Conservation (phyloP, 2,329 filamentous ascomycete genomes). For the Fusarium gaditjirri region DNA sequence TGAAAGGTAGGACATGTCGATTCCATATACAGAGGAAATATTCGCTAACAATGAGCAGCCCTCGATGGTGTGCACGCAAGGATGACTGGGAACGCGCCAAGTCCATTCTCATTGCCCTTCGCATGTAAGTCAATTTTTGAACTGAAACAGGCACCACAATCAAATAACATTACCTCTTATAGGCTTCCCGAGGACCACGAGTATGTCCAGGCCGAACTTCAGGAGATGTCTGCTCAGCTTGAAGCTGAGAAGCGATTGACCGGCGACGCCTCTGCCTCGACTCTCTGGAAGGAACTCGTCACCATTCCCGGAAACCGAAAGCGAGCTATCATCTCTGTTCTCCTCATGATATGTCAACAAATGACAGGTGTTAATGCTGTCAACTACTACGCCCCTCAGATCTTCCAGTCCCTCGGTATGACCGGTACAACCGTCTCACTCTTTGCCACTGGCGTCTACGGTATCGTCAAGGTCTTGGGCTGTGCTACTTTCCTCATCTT, state of each 20-base stretch:
- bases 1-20: conserved; percentile 50
- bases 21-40: too few species aligned
- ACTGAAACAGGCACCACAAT: too few species aligned
- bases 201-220: conserved; percentile 68
- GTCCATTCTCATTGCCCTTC: conserved; percentile 63
- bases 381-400: conserved; percentile 76
- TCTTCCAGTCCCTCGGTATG: conserved; percentile 74
- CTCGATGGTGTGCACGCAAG: conserved; percentile 73
- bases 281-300: conserved; percentile 73
- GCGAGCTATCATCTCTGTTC: conserved; percentile 70
- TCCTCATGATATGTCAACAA: conserved; percentile 74
- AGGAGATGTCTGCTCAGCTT: conserved; percentile 70
- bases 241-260: conserved; percentile 69
- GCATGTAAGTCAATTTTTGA: conserved; percentile 43
- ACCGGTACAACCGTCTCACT: conserved; percentile 65
- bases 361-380: conserved; percentile 69
- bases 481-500: conserved; percentile 74
- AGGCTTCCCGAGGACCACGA: conserved; percentile 64
- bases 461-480: conserved; percentile 74
- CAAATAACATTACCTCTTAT: neutral
- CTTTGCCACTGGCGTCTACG: conserved; percentile 80
- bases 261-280: conserved; percentile 63
- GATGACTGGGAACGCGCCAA: conserved; percentile 75
- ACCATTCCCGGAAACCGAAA: conserved; percentile 69
- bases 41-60: conserved; percentile 56